Base-by-base conservation (phyloP, 1,284 basidiomycete genomes). In the Ceratobasidium papillatum region DNA sequence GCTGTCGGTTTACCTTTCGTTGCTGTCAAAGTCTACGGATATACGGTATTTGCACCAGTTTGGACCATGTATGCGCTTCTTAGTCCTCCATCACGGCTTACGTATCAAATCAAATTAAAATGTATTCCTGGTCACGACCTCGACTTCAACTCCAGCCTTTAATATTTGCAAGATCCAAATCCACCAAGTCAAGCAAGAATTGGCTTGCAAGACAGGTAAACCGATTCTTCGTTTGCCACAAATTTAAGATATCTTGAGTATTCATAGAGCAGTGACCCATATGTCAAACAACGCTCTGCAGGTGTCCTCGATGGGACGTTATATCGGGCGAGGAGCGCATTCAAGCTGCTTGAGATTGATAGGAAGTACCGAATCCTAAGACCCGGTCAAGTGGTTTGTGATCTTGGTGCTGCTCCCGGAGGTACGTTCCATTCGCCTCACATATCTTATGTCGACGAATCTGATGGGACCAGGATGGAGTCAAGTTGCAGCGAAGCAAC, bases 331-430 rank as follows among this genome's bases (percentile, higher is more conserved):
- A 89, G 94, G 74, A 91, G 93, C 25, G 93, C 94, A 1, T 95
- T 93, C 85, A 96, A 96, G 83, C 88, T 96, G 25, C 80, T 92
- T 72, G 91, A 94, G 80, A 87, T 94, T 74, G 85, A 92, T 79
- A 81, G 85, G 1, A 82, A 84, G 58, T 88, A 83, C 79, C 83
- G 83, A 36, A 59, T 81, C 17, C 87, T 94, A 75, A 9, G 85
- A 43, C 54, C 89, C 75, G 86, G 91, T 0, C 82, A 81, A 3
- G 84, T 87, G 25, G 89, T 95, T 0, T 88, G 95, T 1, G 94
- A 96, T 81, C 86, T 96, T 32, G 94, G 94, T 41, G 92, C 92
- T 0, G 93, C 94, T 0, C 94, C 94, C 0, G 94, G 94, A 4
- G 94, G 69, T 72, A 19, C 17, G 69, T 45, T 27, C 12, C 8